phyloP scores from a whole-genome alignment of 2,329 filamentous ascomycete species.

The Blumeriella jaapii region DNA sequence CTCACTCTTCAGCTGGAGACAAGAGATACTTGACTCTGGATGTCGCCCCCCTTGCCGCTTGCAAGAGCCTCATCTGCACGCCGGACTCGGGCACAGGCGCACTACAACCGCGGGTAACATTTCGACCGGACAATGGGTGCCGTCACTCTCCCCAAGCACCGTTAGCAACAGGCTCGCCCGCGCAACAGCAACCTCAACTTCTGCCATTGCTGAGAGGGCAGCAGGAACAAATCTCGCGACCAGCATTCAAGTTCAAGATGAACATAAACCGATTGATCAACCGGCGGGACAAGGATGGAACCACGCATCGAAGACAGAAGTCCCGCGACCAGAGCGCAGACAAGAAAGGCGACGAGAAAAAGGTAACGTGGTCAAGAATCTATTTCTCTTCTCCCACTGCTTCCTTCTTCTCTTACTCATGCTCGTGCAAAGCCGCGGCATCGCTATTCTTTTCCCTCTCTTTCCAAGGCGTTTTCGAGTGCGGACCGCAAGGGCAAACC shows the following conservation, averaged over 20 bases:
- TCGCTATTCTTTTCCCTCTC: constrained; percentile 12
- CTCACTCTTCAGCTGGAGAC: too few relatives aligned
- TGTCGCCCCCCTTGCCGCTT: too few relatives aligned
- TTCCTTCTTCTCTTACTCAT: constrained; percentile 11
- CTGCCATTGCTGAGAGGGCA: too few relatives aligned
- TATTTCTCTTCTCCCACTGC: constrained; percentile 3
- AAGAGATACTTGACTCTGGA: too few relatives aligned
- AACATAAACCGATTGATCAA: constrained; percentile 56
- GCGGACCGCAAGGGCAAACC: constrained; percentile 15
- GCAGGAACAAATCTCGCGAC: too few relatives aligned
- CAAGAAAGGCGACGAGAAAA: constrained; percentile 32
- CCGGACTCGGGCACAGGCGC: neutral
- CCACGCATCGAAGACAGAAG: constrained; percentile 39
- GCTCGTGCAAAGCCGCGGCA: constrained; percentile 9
- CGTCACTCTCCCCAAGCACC: constrained; percentile 10
- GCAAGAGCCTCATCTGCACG: too few relatives aligned
- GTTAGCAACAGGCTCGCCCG: constrained; percentile 3
- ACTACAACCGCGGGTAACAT: neutral
- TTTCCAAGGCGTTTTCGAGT: constrained; percentile 18
- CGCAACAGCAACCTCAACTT: neutral
- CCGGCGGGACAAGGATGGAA: constrained; percentile 52
- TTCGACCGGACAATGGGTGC: constrained; percentile 10
- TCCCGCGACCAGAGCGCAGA: constrained; percentile 38
- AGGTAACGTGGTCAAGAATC: constrained; percentile 30
- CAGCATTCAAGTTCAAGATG: constrained; percentile 1